Conservation (phyloP, 345 rosid genomes). For the Hypericum perforatum region DNA sequence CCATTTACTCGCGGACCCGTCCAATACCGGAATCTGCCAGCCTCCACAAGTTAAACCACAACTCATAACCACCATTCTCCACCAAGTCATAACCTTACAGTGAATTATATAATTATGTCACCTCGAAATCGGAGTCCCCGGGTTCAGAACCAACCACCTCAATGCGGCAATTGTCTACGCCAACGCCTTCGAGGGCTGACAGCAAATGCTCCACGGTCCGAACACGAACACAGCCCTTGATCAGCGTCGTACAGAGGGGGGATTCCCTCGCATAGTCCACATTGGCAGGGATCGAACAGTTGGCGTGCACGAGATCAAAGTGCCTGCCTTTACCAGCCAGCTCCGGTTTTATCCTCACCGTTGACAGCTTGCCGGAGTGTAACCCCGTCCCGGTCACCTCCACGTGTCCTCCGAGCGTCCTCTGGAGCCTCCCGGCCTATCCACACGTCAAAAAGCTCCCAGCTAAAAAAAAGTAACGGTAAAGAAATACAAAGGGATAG, state of each 20-base stretch:
- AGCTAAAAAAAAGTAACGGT: neutral
- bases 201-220: conserved; percentile 84
- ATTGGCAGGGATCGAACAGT: conserved; percentile 46
- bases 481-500: neutral
- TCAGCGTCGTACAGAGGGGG: conserved; percentile 62
- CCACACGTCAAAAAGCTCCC: neutral
- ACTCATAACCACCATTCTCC: neutral
- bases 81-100: too few species aligned
- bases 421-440: conserved; percentile 67
- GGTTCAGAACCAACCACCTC: conserved; percentile 28
- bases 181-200: conserved; percentile 70
- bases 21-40: conserved; percentile 68
- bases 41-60: neutral
- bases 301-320: conserved; percentile 39
- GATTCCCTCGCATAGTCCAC: conserved; percentile 47
- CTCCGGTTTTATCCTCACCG: conserved; percentile 53
- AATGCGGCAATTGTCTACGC: conserved; percentile 73
- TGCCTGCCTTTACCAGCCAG: conserved; percentile 60
- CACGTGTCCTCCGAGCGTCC: conserved; percentile 49
- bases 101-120: too few species aligned
- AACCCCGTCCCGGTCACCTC: conserved; percentile 44
- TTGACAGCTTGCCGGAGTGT: conserved; percentile 64
- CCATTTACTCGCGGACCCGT: conserved; percentile 86
- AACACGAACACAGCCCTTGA: conserved; percentile 39
- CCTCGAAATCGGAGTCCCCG: too few species aligned